phyloP scores from a whole-genome alignment of 768 basidiomycete species.

The Neoboletus subvelutipes region DNA sequence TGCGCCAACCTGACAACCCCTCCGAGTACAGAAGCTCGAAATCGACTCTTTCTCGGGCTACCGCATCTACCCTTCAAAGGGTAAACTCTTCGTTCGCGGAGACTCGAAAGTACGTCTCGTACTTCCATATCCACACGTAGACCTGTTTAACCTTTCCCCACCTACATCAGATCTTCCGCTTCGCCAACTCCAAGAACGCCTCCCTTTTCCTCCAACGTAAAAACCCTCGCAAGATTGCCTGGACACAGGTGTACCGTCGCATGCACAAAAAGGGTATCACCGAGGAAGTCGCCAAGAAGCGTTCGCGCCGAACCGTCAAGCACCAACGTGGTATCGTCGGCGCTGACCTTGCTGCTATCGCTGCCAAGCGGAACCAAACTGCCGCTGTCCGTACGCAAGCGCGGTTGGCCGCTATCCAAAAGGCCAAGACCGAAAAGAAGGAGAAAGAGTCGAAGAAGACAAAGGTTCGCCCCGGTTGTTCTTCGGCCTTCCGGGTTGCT shows the following conservation, averaged over 20 bases:
- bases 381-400: constrained; percentile 78
- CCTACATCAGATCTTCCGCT: constrained; percentile 81
- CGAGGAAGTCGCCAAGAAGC: constrained; percentile 99
- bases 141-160: neutral
- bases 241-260: constrained; percentile 91
- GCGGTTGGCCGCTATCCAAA: constrained; percentile 82
- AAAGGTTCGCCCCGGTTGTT: constrained; percentile 47
- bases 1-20: neutral
- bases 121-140: too few species aligned
- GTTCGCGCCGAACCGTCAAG: constrained; percentile 94
- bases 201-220: constrained; percentile 99
- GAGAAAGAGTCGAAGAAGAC: constrained; percentile 91
- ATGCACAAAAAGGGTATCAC: constrained; percentile 99
- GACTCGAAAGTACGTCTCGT: constrained; percentile 79
- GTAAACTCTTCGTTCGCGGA: constrained; percentile 91
- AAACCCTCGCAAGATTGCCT: constrained; percentile 99
- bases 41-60: constrained; percentile 97
- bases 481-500: neutral
- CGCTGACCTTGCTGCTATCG: constrained; percentile 88
- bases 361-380: constrained; percentile 91
- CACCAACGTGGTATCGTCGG: constrained; percentile 98
- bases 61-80: constrained; percentile 98
- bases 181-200: constrained; percentile 87
- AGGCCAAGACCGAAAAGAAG: constrained; percentile 97
- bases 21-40: constrained; percentile 81